Conservation (phyloP, 139 green algal genomes). For the Edaphochlamys debaryana region DNA sequence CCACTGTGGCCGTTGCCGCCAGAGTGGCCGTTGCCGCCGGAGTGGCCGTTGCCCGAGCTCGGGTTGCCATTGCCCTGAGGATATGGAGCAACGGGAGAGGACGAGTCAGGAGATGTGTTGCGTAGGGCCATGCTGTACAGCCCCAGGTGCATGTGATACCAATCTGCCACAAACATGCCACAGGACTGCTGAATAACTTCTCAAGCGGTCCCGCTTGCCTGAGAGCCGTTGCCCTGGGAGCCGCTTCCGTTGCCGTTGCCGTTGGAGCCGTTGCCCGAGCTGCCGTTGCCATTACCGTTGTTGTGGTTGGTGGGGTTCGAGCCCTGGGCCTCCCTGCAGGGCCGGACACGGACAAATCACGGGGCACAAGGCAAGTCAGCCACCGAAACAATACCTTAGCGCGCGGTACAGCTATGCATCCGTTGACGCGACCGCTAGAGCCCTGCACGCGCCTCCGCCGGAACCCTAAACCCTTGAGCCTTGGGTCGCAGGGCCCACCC, state of each 20-base stretch:
- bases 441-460: too few relatives aligned
- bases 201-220: background rate
- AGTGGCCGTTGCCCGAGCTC: background rate
- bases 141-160: background rate
- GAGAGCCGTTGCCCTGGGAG: slow-evolving; percentile 30
- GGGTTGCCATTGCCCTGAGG: background rate
- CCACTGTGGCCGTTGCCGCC: slow-evolving; percentile 36
- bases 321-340: slow-evolving; percentile 46
- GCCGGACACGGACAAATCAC: too few relatives aligned
- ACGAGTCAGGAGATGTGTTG: too few relatives aligned
- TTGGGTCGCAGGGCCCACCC: too few relatives aligned
- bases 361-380: background rate
- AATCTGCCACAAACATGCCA: background rate
- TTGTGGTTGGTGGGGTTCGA: slow-evolving; percentile 50
- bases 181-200: too few relatives aligned
- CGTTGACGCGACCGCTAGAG: too few relatives aligned
- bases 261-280: slow-evolving; percentile 32
- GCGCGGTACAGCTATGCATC: too few relatives aligned
- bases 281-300: slow-evolving; percentile 45
- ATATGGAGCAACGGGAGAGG: background rate
- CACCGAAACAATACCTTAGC: too few relatives aligned
- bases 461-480: too few relatives aligned
- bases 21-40: slow-evolving; percentile 26
- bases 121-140: background rate
- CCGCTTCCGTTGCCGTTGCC: slow-evolving; percentile 48